These are phyloP conservation scores for Solanum appendiculatum DNA, from an alignment of 257 asterid genomes.

Conservation along the genomic window DNA sequence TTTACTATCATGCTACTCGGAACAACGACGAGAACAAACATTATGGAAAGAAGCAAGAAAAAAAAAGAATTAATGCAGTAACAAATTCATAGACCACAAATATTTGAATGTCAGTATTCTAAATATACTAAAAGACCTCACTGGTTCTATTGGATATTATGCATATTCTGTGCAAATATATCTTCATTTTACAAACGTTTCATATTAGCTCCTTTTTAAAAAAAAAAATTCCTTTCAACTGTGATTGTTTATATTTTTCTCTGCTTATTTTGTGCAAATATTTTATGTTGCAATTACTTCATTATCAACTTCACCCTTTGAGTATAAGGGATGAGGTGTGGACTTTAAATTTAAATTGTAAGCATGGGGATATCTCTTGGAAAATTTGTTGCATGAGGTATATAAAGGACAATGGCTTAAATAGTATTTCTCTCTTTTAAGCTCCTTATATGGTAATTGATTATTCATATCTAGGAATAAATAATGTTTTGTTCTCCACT, in stretches of 20 bases:
- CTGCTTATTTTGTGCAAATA: not conserved
- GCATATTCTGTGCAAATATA: not conserved
- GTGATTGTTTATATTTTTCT: not conserved
- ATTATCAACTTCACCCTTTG: not conserved
- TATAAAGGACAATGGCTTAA: not conserved
- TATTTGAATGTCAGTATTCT: too few relatives aligned
- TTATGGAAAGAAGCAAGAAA: too few relatives aligned
- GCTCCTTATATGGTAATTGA: not conserved
- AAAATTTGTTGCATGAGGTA: not conserved
- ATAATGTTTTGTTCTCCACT: not conserved
- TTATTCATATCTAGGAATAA: not conserved
- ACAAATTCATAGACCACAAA: too few relatives aligned
- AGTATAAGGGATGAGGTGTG: not conserved
- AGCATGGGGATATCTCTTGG: not conserved
- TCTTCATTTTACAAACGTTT: not conserved
- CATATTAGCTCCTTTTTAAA: not conserved
- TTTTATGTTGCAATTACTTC: too few relatives aligned
- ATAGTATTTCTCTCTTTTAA: not conserved
- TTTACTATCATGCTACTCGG: too few relatives aligned
- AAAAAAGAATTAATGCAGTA: too few relatives aligned
- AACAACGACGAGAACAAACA: too few relatives aligned
- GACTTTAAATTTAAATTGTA: not conserved
- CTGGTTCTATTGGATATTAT: too few relatives aligned
- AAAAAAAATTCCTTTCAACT: not conserved
- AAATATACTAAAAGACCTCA: too few relatives aligned